Evolutionary conservation across 2,329 filamentous ascomycete genomes (phyloP), one percentile per base, ranked within the genome.

Genomic region (Raffaelea albimanens): DNA sequence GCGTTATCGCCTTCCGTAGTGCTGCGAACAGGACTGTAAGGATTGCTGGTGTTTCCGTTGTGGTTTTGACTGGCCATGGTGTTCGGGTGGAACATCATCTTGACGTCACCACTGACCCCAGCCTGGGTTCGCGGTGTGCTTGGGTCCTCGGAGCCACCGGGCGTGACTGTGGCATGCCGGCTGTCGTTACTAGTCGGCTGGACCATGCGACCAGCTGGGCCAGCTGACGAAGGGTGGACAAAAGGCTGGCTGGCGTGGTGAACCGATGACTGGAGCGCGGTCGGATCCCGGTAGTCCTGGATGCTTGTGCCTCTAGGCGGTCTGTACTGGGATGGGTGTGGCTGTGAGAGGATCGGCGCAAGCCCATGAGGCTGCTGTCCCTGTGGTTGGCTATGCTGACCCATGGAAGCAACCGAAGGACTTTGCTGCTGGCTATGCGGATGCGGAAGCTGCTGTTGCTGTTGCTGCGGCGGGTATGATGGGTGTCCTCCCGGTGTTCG

Each of bases 221-320:
- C 36, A 36, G 31, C 18, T 29, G 36, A 23, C 21, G 44, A 14
- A 21, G 22, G 43, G 33, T 44, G 33, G 14, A n/a, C 18, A 2
- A 16, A 18, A 16, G 38, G 20, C 25, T 36, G 29, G 29, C 23
- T 38, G 13, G 36, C n/a, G 10, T 43, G 29, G 13, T 34, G 38
- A 11, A n/a, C 45, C 2, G 41, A n/a, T 18, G 46, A 1, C 14
- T 46, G 51, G 4, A 55, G 46, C 40, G 55, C 42, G 2, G 45
- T 34, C 2, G 56, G 51, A 33, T 55, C 51, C 2, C 56, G 49
- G 9, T 59, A 51, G 46, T 60, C 55, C 40, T 58, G 56, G 51
- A n/a, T n/a, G n/a, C n/a, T n/a, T n/a, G 36, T 50, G 42, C 42
- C 51, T 47, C 38, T 48, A 49, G 55, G 47, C 5, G 38, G 44